Percentiles rank a stretch among this genome's conserved stretches.
Conservation (phyloP, 495 filamentous ascomycete species). For the Sphaerosporella brunnea region DNA sequence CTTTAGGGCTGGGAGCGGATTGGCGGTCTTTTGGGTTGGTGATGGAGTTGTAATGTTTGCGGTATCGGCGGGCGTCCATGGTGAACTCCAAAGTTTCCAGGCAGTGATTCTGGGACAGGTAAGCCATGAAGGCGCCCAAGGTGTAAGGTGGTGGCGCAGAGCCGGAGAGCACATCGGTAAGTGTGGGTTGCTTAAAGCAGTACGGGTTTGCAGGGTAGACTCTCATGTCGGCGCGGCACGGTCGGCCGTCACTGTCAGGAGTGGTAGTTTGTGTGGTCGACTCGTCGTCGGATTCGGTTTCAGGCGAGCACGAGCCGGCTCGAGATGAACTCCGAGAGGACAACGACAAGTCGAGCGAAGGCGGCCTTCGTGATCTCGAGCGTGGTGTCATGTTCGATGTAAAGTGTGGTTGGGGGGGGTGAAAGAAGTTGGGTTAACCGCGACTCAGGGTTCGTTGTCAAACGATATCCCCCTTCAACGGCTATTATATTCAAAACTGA, state of each 20-base stretch:
- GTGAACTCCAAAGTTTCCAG: constrained; percentile 95
- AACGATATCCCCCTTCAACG: neutral
- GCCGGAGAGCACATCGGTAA: constrained; percentile 77
- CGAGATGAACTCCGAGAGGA: constrained; percentile 13
- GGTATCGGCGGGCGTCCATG: constrained; percentile 83
- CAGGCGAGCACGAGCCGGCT: constrained; percentile 8
- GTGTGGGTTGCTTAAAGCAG: constrained; percentile 57
- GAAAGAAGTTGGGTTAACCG: constrained; percentile 1
- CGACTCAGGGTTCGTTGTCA: neutral
- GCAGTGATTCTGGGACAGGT: constrained; percentile 93
- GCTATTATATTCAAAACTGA: neutral
- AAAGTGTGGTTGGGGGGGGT: neutral
- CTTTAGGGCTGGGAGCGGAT: constrained; percentile 33
- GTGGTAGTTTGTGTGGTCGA: too few species aligned
- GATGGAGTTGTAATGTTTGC: constrained; percentile 48
- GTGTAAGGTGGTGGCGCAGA: constrained; percentile 81
- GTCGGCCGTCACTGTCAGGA: constrained; percentile 1
- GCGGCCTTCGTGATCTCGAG: constrained; percentile 20
- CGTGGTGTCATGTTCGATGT: constrained; percentile 21
- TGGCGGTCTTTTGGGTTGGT: constrained; percentile 17
- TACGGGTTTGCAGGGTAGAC: constrained; percentile 40
- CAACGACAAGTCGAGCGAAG: constrained; percentile 25
- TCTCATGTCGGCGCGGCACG: neutral
- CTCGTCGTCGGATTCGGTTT: constrained; percentile 23
- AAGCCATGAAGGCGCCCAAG: constrained; percentile 86